A percentile compares a stretch with the other conserved stretches of the same genome.
Evolutionary conservation across 1,139 yeast species (phyloP).

Genomic region (Suhomyces choctaworum): DNA sequence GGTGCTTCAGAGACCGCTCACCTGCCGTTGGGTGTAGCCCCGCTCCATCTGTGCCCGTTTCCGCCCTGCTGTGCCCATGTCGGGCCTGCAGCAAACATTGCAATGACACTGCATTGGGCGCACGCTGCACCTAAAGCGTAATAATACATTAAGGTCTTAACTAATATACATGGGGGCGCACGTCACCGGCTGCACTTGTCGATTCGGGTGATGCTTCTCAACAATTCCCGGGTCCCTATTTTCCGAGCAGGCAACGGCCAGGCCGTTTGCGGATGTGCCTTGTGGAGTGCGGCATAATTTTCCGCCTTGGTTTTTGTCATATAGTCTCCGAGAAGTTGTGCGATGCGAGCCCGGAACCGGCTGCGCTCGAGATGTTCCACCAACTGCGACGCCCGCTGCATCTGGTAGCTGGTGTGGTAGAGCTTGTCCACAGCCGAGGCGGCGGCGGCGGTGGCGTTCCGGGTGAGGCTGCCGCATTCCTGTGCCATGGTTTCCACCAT

Average conservation of each 20-base stretch:
- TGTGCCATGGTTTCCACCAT: slow-evolving; percentile 7
- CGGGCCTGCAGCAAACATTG: too few relatives aligned
- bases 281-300: slow-evolving; percentile 6
- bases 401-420: slow-evolving; percentile 18
- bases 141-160: slow-evolving; percentile 4
- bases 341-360: slow-evolving; percentile 8
- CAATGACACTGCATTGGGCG: too few relatives aligned
- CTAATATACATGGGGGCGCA: slow-evolving; percentile 3
- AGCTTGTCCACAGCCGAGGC: slow-evolving; percentile 16
- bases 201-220: slow-evolving; percentile 16
- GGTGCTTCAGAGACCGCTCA: too few relatives aligned
- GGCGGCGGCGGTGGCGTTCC: slow-evolving; percentile 7
- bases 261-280: not conserved
- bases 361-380: slow-evolving; percentile 12
- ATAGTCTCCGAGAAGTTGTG: slow-evolving; percentile 13
- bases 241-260: slow-evolving; percentile 12
- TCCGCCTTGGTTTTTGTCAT: slow-evolving; percentile 10
- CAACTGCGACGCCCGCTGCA: slow-evolving; percentile 15
- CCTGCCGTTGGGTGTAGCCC: too few relatives aligned
- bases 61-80: too few relatives aligned
- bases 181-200: slow-evolving; percentile 4
- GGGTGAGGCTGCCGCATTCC: slow-evolving; percentile 1
- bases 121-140: too few relatives aligned
- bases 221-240: slow-evolving; percentile 12
- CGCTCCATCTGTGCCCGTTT: too few relatives aligned